Conservation (phyloP, 345 rosid species). For the Microthlaspi erraticum region DNA sequence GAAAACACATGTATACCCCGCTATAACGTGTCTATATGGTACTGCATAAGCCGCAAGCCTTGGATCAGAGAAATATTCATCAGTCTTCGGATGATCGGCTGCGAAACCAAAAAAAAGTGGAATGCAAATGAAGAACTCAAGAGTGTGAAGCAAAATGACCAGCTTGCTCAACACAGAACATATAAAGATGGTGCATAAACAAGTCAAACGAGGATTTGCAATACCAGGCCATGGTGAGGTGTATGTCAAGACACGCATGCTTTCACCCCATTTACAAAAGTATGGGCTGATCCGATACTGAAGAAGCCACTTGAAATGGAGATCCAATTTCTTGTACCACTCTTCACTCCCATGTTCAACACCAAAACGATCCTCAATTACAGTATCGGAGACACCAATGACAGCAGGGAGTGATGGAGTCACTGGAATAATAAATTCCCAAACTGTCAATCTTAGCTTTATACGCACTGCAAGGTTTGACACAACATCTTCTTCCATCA, state of each 20-base stretch:
- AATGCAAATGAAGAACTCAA: slow-evolving; percentile 24
- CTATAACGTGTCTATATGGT: slow-evolving; percentile 66
- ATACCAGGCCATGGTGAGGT: slow-evolving; percentile 98
- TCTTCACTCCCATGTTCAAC: slow-evolving; percentile 82
- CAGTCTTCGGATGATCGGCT: slow-evolving; percentile 92
- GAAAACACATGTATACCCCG: slow-evolving; percentile 58
- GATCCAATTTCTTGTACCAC: slow-evolving; percentile 81
- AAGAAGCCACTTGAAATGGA: slow-evolving; percentile 95
- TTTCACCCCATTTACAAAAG: slow-evolving; percentile 92
- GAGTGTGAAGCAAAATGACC: slow-evolving; percentile 21
- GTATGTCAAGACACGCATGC: slow-evolving; percentile 95
- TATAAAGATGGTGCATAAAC: slow-evolving; percentile 7
- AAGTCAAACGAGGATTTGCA: slow-evolving; percentile 20
- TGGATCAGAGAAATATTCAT: slow-evolving; percentile 83
- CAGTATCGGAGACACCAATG: slow-evolving; percentile 97
- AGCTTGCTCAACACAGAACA: background rate
- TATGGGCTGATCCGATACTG: slow-evolving; percentile 92
- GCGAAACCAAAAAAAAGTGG: slow-evolving; percentile 41
- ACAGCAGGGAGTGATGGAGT: slow-evolving; percentile 98
- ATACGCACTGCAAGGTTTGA: slow-evolving; percentile 81
- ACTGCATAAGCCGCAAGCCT: slow-evolving; percentile 96
- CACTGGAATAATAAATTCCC: slow-evolving; percentile 87
- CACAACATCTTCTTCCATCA: slow-evolving; percentile 97
- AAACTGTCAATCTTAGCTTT: slow-evolving; percentile 83
- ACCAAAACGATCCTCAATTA: slow-evolving; percentile 94